Evolutionary conservation across 2,329 filamentous ascomycete species (phyloP), one percentile per base, ranked within the genome.

Genomic region (Xylaria sp.): DNA sequence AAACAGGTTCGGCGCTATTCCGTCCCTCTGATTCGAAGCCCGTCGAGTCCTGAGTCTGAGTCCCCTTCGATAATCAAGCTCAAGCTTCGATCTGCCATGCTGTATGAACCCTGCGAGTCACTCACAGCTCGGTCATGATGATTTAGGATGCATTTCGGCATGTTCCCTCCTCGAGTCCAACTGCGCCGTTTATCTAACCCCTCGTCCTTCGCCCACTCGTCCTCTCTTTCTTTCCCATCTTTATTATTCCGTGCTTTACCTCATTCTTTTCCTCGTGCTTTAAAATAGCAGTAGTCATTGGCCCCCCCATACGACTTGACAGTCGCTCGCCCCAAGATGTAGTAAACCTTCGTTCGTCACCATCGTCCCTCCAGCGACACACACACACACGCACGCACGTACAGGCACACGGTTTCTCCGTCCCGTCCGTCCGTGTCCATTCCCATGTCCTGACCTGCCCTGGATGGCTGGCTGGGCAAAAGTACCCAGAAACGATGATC

Each of bases 71-170:
- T 48, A 35, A 54, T 18, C 13, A 47, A 49, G 23, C 54, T 52
- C 52, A 30, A 30, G 23, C 8, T 50, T 13, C 18, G 10, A 30
- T 51, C 19, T 51, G 39, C 59, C 46, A 23, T 44, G 55, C 49
- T n/a, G 53, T 47, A 53, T 51, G 58, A 60, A 59, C 62, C 62
- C 58, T 60, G 62, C 58, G 51, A 55, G 51, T 54, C 23, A 30
- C 23, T 30, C 23, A 30, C 23, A 30, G 23, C 23, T 30, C 23
- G 58, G 60, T 61, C 58, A 63, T 63, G 58, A 63, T 64, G 63
- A 64, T 64, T 60, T 54, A 63, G 44, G 61, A 52, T 56, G 54
- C 59, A 55, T 60, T 30, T 50, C 56, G 63, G 60, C 61, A 59
- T 64, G 57, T 57, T 47, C 42, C 42, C n/a, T n/a, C 13, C 48